These are phyloP conservation scores for Aaosphaeria arxii DNA, from an alignment of 2,329 filamentous ascomycete species.

Conservation along the genomic window DNA sequence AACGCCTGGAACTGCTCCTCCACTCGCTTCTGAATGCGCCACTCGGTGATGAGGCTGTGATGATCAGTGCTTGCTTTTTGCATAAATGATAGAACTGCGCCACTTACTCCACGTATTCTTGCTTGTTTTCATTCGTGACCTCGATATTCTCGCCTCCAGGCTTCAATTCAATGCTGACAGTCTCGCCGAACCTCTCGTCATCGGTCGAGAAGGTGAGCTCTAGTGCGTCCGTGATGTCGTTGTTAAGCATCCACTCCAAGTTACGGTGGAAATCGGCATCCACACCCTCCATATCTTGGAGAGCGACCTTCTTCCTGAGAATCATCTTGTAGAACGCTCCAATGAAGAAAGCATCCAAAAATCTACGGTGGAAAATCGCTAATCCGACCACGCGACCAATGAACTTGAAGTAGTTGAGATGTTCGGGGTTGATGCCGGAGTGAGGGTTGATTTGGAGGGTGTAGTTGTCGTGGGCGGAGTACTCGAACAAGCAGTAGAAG, in stretches of 20 bases:
- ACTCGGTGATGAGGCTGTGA: constrained; percentile 83
- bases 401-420: constrained; percentile 99
- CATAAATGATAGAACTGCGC: constrained; percentile 5
- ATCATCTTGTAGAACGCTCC: constrained; percentile 99
- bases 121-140: constrained; percentile 98
- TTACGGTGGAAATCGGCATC: constrained; percentile 97
- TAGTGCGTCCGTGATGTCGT: constrained; percentile 91
- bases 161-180: constrained; percentile 90
- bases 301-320: constrained; percentile 82
- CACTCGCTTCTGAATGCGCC: constrained; percentile 98
- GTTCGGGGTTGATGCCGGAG: constrained; percentile 97
- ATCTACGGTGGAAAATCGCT: constrained; percentile 96
- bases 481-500: constrained; percentile 99
- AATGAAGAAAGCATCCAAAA: constrained; percentile 98
- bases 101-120: constrained; percentile 88
- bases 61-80: constrained; percentile 12
- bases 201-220: constrained; percentile 97
- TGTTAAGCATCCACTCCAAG: constrained; percentile 95
- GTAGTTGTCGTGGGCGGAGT: constrained; percentile 99
- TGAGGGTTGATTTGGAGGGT: constrained; percentile 99
- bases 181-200: constrained; percentile 94
- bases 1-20: constrained; percentile 98
- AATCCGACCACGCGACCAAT: constrained; percentile 95
- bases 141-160: constrained; percentile 87
- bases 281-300: constrained; percentile 98